Evolutionary conservation across 2,329 filamentous ascomycete genomes (phyloP), one percentile per base, ranked within the genome.

Genomic region (Colletotrichum euphorbiae): DNA sequence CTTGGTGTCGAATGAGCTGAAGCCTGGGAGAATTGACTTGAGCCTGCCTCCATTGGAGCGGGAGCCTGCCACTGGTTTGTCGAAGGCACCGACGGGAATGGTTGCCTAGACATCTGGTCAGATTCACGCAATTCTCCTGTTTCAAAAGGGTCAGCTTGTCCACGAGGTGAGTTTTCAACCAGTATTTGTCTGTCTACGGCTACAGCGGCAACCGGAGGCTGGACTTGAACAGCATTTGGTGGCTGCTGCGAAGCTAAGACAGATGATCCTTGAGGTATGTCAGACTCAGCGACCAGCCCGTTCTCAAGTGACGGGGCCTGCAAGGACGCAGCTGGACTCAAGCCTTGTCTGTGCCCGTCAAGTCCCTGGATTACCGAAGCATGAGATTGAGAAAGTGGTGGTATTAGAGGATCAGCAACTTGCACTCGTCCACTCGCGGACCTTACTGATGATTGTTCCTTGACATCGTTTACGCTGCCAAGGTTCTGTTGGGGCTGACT

Each of bases 251-350:
- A 59, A n/a, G 59, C 45, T 17, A 58, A 64, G 24, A 51, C 31
- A 28, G 58, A 60, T 6, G 58, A 58, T 4, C 12, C 46, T 38
- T 56, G 67, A 31, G 59, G 55, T 8, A 24, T 52, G 12, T 50
- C 54, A 15, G 45, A 17, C 33, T 36, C 52, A 38, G 33, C n/a
- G n/a, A 31, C 17, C n/a, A 42, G 28, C 19, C 3, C 24, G 46
- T 17, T 45, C 40, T 7, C 42, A 36, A 13, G 11, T 21, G 64
- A 58, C 19, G 57, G 54, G 11, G 63, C 56, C 19, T 48, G 24
- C 15, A 38, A 28, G 9, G 62, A 42, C 11, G 48, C 40, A 50
- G 62, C 40, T n/a, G 55, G 62, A 19, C 42, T 54, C n/a, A 24
- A 50, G 19, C 36, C 9, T 55, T 28, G 46, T 13, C 33, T 42